phyloP scores from a whole-genome alignment of 768 basidiomycete species.

The Pisolithus tinctorius region DNA sequence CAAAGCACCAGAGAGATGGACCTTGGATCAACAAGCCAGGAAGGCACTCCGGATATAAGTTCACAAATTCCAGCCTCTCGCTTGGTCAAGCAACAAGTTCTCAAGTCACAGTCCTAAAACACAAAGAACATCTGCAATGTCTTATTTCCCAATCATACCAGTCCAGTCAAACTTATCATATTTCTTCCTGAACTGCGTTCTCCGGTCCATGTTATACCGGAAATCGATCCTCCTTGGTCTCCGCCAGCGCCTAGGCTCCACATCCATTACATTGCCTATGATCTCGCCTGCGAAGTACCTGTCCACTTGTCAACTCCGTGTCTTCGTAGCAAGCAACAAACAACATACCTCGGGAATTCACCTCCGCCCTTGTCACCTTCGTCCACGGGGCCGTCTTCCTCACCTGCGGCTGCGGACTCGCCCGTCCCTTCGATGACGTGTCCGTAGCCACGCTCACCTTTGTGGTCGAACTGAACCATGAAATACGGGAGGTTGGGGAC shows the following conservation, averaged over 20 bases:
- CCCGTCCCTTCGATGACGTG: slow-evolving; percentile 94
- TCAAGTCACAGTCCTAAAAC: background rate
- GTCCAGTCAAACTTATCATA: slow-evolving; percentile 85
- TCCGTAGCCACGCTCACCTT: slow-evolving; percentile 95
- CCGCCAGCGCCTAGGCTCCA: slow-evolving; percentile 84
- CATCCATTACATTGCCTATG: slow-evolving; percentile 82
- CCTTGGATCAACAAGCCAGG: no score
- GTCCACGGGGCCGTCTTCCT: slow-evolving; percentile 59
- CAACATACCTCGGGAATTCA: slow-evolving; percentile 75
- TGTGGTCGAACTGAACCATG: slow-evolving; percentile 98
- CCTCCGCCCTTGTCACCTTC: slow-evolving; percentile 90
- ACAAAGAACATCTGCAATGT: background rate
- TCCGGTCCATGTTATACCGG: slow-evolving; percentile 61
- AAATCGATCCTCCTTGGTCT: slow-evolving; percentile 71
- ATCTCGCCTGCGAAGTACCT: slow-evolving; percentile 96
- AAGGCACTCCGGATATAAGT: no score
- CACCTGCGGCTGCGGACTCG: slow-evolving; percentile 53
- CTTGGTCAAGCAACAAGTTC: no score
- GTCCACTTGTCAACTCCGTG: slow-evolving; percentile 5
- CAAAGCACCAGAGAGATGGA: no score
- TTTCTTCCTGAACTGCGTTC: slow-evolving; percentile 59
- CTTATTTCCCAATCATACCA: slow-evolving; percentile 49
- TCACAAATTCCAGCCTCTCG: no score
- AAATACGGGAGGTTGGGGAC: slow-evolving; percentile 98
- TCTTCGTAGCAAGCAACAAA: background rate